Conservation (phyloP, 495 filamentous ascomycete genomes). For the Pyronema omphalodes region DNA sequence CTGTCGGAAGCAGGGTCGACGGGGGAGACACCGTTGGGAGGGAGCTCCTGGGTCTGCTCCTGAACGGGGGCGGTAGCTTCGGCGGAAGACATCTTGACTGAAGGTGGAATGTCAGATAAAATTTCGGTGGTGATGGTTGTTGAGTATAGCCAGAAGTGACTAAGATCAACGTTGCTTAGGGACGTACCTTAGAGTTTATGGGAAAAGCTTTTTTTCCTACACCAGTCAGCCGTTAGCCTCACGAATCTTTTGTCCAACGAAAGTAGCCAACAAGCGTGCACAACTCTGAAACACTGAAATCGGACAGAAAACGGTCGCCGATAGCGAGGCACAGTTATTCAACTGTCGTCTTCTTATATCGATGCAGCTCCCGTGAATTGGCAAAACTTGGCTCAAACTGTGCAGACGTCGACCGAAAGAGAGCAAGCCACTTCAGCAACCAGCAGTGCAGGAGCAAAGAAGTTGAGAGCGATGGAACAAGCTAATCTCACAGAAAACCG, state of each 20-base stretch:
- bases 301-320: slow-evolving; percentile 4
- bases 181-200: too few relatives aligned
- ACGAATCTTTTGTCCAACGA: too few relatives aligned
- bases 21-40: slow-evolving; percentile 26
- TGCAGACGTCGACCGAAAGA: neutral
- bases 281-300: neutral
- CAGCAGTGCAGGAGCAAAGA: neutral
- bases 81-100: slow-evolving; percentile 39
- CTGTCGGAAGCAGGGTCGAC: slow-evolving; percentile 39
- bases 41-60: slow-evolving; percentile 49
- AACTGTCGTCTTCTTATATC: too few relatives aligned
- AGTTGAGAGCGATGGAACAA: neutral
- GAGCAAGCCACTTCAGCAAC: slow-evolving; percentile 2
- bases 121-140: neutral
- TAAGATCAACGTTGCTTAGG: neutral
- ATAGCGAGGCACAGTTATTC: too few relatives aligned
- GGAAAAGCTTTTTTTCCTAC: too few relatives aligned
- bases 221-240: too few relatives aligned
- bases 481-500: neutral
- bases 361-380: too few relatives aligned
- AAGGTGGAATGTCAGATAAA: neutral
- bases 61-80: slow-evolving; percentile 42
- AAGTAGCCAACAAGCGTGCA: neutral
- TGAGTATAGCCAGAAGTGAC: neutral
- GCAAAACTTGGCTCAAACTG: too few relatives aligned